Evolutionary conservation across 2,329 filamentous ascomycete species (phyloP).

Genomic region (Pseudogymnoascus sp.): DNA sequence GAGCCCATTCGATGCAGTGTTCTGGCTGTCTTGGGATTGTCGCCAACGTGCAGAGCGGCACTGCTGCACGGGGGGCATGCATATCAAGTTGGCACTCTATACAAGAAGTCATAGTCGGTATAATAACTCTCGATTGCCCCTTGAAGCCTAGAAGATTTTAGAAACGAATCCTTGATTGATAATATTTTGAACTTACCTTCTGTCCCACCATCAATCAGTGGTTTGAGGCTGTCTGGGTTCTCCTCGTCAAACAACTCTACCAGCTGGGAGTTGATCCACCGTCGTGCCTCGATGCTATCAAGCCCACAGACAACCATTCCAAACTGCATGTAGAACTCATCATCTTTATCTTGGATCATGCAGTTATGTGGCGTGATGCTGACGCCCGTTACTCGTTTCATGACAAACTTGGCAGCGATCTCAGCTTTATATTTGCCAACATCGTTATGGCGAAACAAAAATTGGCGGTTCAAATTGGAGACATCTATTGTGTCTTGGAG

Average conservation of each 20-base stretch:
- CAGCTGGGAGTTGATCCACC: slow-evolving; percentile 95
- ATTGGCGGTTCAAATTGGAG: slow-evolving; percentile 94
- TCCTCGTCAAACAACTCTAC: slow-evolving; percentile 83
- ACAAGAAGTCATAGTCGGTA: slow-evolving; percentile 88
- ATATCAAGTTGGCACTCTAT: slow-evolving; percentile 98
- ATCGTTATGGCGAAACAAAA: slow-evolving; percentile 85
- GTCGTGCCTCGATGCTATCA: slow-evolving; percentile 93
- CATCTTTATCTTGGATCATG: slow-evolving; percentile 93
- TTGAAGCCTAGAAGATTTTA: slow-evolving; percentile 65
- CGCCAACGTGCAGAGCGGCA: slow-evolving; percentile 91
- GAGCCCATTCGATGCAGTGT: slow-evolving; percentile 98
- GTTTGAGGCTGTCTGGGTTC: slow-evolving; percentile 79
- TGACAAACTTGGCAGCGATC: slow-evolving; percentile 84
- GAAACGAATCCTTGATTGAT: not conserved
- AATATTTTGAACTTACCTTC: slow-evolving; percentile 50
- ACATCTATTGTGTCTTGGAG: slow-evolving; percentile 87
- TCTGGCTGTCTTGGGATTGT: slow-evolving; percentile 95
- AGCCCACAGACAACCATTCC: slow-evolving; percentile 88
- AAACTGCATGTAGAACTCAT: slow-evolving; percentile 96
- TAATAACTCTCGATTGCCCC: slow-evolving; percentile 84
- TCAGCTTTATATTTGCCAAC: slow-evolving; percentile 92
- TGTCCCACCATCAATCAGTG: slow-evolving; percentile 91
- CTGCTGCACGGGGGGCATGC: slow-evolving; percentile 94
- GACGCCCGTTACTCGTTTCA: slow-evolving; percentile 81
- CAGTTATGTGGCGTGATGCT: slow-evolving; percentile 90